These are phyloP conservation scores for Pseudogymnoascus sp. DNA, from an alignment of 2,329 filamentous ascomycete species.

Conservation along the genomic window DNA sequence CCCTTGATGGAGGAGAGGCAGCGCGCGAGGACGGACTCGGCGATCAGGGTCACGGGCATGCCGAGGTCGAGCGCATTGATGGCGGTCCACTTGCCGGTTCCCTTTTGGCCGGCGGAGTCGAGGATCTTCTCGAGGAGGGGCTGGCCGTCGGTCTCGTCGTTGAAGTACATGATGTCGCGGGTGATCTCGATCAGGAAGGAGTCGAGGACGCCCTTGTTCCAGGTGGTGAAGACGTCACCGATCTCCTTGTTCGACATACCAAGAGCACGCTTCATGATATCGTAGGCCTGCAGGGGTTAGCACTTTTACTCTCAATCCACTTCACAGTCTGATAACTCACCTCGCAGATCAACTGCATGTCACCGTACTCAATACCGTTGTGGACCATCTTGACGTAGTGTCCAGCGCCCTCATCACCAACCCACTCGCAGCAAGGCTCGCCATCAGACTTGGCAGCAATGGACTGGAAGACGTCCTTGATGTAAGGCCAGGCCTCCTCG, in stretches of 20 bases:
- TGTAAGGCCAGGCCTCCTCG: constrained; percentile 93
- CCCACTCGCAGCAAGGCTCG: constrained; percentile 99
- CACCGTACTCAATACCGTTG: constrained; percentile 99
- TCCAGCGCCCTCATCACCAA: constrained; percentile 97
- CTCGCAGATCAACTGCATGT: constrained; percentile 99
- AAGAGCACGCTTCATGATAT: constrained; percentile 98
- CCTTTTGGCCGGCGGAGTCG: constrained; percentile 97
- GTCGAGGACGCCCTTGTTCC: constrained; percentile 98
- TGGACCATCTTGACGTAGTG: constrained; percentile 99
- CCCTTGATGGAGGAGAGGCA: constrained; percentile 92
- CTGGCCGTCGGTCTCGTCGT: constrained; percentile 76
- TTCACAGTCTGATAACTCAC: constrained; percentile 41
- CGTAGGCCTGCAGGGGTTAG: constrained; percentile 65
- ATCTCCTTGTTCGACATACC: constrained; percentile 89
- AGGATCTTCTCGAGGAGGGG: constrained; percentile 97
- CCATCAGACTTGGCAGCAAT: constrained; percentile 96
- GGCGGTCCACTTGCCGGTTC: constrained; percentile 99
- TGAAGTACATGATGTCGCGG: constrained; percentile 96
- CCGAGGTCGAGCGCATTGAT: constrained; percentile 98
- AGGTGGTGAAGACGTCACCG: constrained; percentile 85
- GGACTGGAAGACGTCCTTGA: constrained; percentile 98
- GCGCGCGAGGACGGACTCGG: constrained; percentile 90
- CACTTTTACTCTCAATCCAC: background rate
- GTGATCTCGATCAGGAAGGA: constrained; percentile 99
- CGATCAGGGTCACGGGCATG: constrained; percentile 97